Base-by-base conservation (phyloP, 108 stramenopile species). In the Skeletonema menzelii region DNA sequence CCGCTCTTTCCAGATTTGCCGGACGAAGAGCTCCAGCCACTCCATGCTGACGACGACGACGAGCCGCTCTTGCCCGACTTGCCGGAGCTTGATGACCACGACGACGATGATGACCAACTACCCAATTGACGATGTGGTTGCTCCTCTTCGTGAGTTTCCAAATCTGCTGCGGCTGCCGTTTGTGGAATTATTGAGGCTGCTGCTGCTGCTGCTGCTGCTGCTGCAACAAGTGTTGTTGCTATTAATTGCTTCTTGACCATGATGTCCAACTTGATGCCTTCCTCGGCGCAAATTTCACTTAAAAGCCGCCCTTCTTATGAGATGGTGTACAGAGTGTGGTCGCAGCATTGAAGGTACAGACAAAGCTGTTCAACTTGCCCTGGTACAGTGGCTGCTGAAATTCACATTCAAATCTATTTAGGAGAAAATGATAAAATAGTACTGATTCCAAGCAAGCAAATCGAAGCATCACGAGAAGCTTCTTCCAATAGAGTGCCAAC, bases 51-150 rank as follows among this genome's bases (percentile, higher is more conserved):
- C 1, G 59, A 59, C 0, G 59, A 59, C 5, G 59, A 59, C 3
- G 27, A 27, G 8, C 59, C 59, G 17, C 49, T 53, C 22, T 60
- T 60, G 8, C 59, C 59, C 37, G 59, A 60, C 30, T 60, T 60
- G 59, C 59, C 59, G 7, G 59, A 60, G 59, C 59, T 27, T 24
- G 57, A 58, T 5, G 19, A 58, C 59, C 59, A 59, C n/a, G n/a
- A n/a, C n/a, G n/a, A n/a, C 24, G 20, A 49, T 19, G 49, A 10
- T 7, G 15, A 8, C 19, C 22, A 20, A 0, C 49, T 22, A 20
- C 22, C 49, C 49, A 20, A 53, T 20, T 22, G 31, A 32, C 3
- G 31, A 32, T 32, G 49, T 8, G 19, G 49, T 0, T 22, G 22
- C 49, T 53, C 49, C 20, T 53, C 49, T 4, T 53, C 11, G 0